Base-by-base conservation (phyloP, 805 yeast species). In the Zygoascus biomembranicola region DNA sequence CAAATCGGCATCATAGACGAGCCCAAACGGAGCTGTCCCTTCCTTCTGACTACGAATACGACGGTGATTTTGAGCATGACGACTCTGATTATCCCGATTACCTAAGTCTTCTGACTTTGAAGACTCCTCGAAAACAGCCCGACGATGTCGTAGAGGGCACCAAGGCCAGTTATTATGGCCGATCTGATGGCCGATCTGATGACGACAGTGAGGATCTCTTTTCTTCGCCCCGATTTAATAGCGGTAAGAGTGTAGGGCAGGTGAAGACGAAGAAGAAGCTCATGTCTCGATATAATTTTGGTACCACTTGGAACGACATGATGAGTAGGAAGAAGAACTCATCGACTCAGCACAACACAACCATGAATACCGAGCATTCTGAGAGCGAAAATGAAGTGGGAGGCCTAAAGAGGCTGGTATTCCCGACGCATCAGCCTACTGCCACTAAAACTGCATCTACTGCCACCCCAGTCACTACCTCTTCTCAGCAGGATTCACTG, bases 261-360 rank as follows among this genome's bases (percentile, higher is more conserved):
- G 51, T 48, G 6, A 41, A 37, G 31, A 52, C 57, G 19, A 54
- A 55, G 46, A 61, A 58, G 44, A 51, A 55, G 39, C 52, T 58
- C 32, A 54, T 61, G 18, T 53, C 61, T 26, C 46, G 62, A 16
- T 59, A 59, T 54, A 51, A 49, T 37, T 61, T 57, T 51, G 62
- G 59, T 14, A 53, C 57, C 20, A 51, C 61, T 26, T 39, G 56
- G 46, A 48, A 48, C 35, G 57, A 49, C 26, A 26, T 41, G 31
- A 37, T 49, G 43, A 39, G 26, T 13, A 31, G 32, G 26, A 44
- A 44, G 31, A 23, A 26, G 18, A 28, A 28, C 16, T 5, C 35
- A 2, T 11, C 35, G 23, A 44, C 47, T n/a, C 49, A 46, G 23
- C 11, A 18, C 18, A 46, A 32, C 23, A 46, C 41, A 31, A 13